Conservation (phyloP, 495 filamentous ascomycete species). For the Aspergillus homomorphus region DNA sequence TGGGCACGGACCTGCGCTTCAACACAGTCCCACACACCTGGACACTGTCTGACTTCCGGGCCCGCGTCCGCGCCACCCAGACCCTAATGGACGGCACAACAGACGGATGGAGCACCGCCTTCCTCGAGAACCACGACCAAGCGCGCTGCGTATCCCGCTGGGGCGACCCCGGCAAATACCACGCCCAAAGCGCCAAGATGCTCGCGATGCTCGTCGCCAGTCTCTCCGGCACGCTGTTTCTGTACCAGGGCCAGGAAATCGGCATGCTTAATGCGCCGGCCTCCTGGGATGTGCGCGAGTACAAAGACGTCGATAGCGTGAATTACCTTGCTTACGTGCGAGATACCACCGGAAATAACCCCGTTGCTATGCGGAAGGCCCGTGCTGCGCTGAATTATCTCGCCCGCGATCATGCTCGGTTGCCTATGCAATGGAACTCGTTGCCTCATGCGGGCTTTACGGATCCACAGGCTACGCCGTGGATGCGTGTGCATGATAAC, state of each 20-base stretch:
- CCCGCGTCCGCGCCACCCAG: constrained; percentile 38
- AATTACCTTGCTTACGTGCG: constrained; percentile 47
- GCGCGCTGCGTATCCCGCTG: constrained; percentile 54
- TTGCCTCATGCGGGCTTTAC: constrained; percentile 42
- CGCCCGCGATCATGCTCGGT: constrained; percentile 43
- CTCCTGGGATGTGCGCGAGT: constrained; percentile 57
- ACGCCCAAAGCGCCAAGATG: constrained; percentile 51
- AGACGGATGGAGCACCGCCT: constrained; percentile 51
- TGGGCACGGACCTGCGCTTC: constrained; percentile 35
- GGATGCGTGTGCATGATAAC: constrained; percentile 53
- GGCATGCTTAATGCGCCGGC: constrained; percentile 64
- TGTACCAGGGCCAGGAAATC: constrained; percentile 70
- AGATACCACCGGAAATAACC: constrained; percentile 14
- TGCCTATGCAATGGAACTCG: constrained; percentile 61
- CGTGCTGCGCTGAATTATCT: constrained; percentile 29
- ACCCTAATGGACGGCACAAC: constrained; percentile 40
- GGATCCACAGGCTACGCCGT: constrained; percentile 32
- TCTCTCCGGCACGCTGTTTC: constrained; percentile 60
- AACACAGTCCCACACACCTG: constrained; percentile 38
- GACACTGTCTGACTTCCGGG: constrained; percentile 40
- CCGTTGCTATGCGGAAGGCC: constrained; percentile 10
- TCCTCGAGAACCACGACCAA: constrained; percentile 63
- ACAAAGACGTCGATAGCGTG: constrained; percentile 60
- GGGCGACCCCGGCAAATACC: constrained; percentile 34
- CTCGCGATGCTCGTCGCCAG: constrained; percentile 52